Evolutionary conservation across 192 early-diverging fungal genomes (phyloP), one percentile per base, ranked within the genome.

Genomic region (Oehlia diaphana): DNA sequence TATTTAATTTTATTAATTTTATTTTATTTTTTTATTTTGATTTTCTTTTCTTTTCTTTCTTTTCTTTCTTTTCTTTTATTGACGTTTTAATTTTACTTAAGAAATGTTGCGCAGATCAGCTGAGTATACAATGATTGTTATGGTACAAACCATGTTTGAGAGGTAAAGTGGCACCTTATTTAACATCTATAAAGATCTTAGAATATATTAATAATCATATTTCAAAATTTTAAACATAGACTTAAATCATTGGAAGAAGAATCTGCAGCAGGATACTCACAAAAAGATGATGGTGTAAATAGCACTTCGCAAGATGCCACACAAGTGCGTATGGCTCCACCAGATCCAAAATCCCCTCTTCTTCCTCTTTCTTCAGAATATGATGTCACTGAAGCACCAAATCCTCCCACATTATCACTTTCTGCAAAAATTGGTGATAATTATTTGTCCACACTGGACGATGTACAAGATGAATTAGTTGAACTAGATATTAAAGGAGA

Each of bases 91-190:
- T 31, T 31, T 28, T 16, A 16, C 63, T 76, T 42, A 67, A 93
- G 94, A 96, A 82, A 89, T 95, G 82, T 78, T 95, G 13, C 83
- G 93, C 77, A 82, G 89, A 82, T 88, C 93, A 9, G 94, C 94
- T 37, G 94, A 95, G 74, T 91, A 95, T 74, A 94, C 93, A 49
- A 90, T 96, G 80, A 84, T 92, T 42, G 86, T 91, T 14, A 89
- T 96, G 74, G 89, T 92, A 19, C 88, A 92, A 81, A 83, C 88
- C 23, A 89, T 94, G 74, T 96, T 96, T 87, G 91, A 94, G 77
- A 90, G 93, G 87, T 92, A 87, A 69, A 79, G 39, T 35, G 4
- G 47, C 9, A 10, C 13, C 19, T n/a, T 16, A 65, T 63, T 16
- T 72, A 64, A 33, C n/a, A 31, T 26, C 23, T 16, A 9, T 10